Evolutionary conservation across 2,329 filamentous ascomycete species (phyloP).

Genomic region (Cordyceps tenuipes): DNA sequence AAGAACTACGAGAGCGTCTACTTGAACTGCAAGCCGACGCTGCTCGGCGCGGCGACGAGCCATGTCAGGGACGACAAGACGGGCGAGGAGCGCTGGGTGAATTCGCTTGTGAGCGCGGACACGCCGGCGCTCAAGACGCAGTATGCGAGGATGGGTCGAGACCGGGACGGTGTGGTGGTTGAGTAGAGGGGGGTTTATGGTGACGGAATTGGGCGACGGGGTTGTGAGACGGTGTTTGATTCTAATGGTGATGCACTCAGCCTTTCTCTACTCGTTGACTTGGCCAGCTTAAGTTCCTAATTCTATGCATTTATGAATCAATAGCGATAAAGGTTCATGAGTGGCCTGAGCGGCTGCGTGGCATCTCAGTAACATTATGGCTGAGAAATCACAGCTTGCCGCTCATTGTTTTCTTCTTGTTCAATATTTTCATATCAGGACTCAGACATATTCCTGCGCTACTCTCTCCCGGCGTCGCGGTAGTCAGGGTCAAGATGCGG

Average conservation of each 20-base stretch:
- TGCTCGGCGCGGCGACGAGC: slow-evolving; percentile 26
- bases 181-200: background rate
- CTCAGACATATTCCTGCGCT: no score
- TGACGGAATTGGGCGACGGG: background rate
- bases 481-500: slow-evolving; percentile 41
- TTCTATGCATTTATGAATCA: no score
- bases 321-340: no score
- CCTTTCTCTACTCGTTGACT: background rate
- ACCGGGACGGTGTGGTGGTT: background rate
- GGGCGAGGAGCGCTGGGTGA: slow-evolving; percentile 23
- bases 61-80: slow-evolving; percentile 16
- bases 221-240: background rate
- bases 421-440: no score
- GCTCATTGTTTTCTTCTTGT: no score
- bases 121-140: slow-evolving; percentile 26
- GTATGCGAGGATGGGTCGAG: slow-evolving; percentile 19
- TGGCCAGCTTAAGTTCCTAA: background rate
- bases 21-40: slow-evolving; percentile 31
- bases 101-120: slow-evolving; percentile 26
- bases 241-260: background rate
- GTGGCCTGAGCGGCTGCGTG: no score
- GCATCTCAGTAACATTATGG: no score
- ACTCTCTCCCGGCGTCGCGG: no score
- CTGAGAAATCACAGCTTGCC: background rate
- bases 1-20: slow-evolving; percentile 45